Conservation (phyloP, 1,284 basidiomycete genomes). For the Kalmanozyma brasiliensis region DNA sequence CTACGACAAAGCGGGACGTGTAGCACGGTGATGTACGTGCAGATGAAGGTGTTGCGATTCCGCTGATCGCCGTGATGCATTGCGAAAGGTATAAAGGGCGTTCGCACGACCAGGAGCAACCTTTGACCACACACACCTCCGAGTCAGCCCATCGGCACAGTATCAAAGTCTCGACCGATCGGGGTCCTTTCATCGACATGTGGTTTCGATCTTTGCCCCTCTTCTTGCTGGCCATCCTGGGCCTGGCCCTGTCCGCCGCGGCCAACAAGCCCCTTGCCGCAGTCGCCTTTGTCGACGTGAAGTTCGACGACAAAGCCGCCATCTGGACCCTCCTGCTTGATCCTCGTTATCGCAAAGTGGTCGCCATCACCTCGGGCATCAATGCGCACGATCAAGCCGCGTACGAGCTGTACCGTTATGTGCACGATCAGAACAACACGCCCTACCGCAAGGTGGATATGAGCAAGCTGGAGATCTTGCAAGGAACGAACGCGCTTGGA, state of each 20-base stretch:
- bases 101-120: too few species aligned
- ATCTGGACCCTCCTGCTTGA: constrained; percentile 33
- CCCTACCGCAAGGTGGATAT: not conserved
- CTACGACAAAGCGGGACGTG: too few species aligned
- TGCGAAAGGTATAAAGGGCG: too few species aligned
- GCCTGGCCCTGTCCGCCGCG: not conserved
- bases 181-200: constrained; percentile 3
- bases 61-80: too few species aligned
- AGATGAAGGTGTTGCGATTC: too few species aligned
- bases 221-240: not conserved
- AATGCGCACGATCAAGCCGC: constrained; percentile 22
- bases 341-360: constrained; percentile 14
- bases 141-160: too few species aligned
- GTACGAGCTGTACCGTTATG: constrained; percentile 16
- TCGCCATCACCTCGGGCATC: constrained; percentile 32
- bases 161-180: too few species aligned
- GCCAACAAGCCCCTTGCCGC: constrained; percentile 7
- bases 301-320: constrained; percentile 46
- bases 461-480: constrained; percentile 14
- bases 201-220: constrained; percentile 1
- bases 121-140: too few species aligned
- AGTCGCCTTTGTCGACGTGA: constrained; percentile 38
- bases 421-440: constrained; percentile 9
- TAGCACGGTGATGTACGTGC: too few species aligned
- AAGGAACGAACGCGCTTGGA: constrained; percentile 1